Percentiles rank a stretch among this genome's conserved stretches.
These are phyloP conservation scores for Beta vulgaris DNA, from an alignment of 148 eudicot genomes.

Conservation along the genomic window DNA sequence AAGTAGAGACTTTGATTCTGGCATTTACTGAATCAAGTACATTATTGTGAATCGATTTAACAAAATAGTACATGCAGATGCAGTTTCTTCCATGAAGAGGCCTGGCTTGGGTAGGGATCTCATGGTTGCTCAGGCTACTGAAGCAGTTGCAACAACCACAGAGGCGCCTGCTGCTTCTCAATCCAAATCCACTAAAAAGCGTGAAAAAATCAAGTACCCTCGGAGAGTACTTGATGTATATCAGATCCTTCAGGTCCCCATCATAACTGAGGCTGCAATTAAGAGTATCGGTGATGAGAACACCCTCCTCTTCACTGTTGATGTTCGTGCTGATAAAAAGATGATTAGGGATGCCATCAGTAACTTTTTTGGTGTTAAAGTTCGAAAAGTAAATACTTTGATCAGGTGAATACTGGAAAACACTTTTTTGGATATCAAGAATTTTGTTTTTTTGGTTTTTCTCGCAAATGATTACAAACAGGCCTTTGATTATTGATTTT, in stretches of 20 bases:
- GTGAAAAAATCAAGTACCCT: conserved; percentile 28
- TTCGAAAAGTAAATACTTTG: conserved; percentile 37
- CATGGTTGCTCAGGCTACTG: conserved; percentile 25
- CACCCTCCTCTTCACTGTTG: conserved; percentile 39
- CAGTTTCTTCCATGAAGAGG: conserved; percentile 12
- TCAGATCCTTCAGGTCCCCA: conserved; percentile 31
- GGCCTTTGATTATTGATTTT: too few relatives aligned
- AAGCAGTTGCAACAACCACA: conserved; percentile 24
- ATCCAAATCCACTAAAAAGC: conserved; percentile 29
- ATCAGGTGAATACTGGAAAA: conserved; percentile 42
- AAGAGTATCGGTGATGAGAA: conserved; percentile 39
- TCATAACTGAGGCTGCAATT: conserved; percentile 36
- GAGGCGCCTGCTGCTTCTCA: conserved; percentile 14
- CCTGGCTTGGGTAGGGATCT: conserved; percentile 12
- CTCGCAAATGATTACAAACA: too few relatives aligned
- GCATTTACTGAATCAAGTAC: not conserved
- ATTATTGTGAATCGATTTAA: not conserved
- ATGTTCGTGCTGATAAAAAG: conserved; percentile 43
- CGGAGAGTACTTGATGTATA: conserved; percentile 31
- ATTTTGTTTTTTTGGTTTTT: not conserved
- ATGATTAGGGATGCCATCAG: conserved; percentile 41
- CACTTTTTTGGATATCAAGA: not conserved
- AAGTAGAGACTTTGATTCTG: not conserved
- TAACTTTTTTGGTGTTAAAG: conserved; percentile 30
- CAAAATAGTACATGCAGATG: not conserved